Base-by-base conservation (phyloP, 495 filamentous ascomycete genomes). In the Aspergillus asperescens region DNA sequence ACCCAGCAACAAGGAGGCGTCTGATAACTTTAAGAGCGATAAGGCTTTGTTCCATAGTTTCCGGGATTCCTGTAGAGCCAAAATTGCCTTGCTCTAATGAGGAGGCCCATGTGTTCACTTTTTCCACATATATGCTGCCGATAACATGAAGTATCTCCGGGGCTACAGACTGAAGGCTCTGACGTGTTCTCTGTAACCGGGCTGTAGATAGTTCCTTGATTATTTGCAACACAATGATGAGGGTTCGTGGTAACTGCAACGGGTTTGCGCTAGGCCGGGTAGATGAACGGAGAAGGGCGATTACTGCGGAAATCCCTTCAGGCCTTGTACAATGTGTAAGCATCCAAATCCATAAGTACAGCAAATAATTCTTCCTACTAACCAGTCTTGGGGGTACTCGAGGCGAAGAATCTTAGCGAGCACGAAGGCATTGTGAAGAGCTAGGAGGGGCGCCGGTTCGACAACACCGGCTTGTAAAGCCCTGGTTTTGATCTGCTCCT, bases 151-250 rank as follows among this genome's bases (percentile, higher is more conserved):
- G 80, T 7, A 95, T 78, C 62, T 93, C 87, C 0, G 90, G 89
- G 7, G 90, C 79, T 15, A 86, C 77, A 5, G 80, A 78, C 57
- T 92, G 86, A 9, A 98, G 74, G 22, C 79, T 84, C 1, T 81
- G 75, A 56, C 88, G 81, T 1, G 84, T 87, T 48, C 77, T 77
- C 47, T 78, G 78, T 38, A 96, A 62, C 19, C 89, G 80, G 1
- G 85, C 90, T 3, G 87, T 90, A 0, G 87, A 80, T 7, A 96
- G 72, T 65, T 96, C 93, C 70, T 96, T 97, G 56, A 95, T 81
- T 39, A 94, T 83, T 35, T 90, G 84, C 1, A 96, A 73, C 38
- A 96, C 68, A 7, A 95, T 84, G 34, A 87, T 74, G 41, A 96
- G 78, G 16, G 83, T 77, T 52, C 92, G 81, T 20, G 81, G 77